phyloP scores from a whole-genome alignment of 805 yeast species.

The Clavispora fructus region DNA sequence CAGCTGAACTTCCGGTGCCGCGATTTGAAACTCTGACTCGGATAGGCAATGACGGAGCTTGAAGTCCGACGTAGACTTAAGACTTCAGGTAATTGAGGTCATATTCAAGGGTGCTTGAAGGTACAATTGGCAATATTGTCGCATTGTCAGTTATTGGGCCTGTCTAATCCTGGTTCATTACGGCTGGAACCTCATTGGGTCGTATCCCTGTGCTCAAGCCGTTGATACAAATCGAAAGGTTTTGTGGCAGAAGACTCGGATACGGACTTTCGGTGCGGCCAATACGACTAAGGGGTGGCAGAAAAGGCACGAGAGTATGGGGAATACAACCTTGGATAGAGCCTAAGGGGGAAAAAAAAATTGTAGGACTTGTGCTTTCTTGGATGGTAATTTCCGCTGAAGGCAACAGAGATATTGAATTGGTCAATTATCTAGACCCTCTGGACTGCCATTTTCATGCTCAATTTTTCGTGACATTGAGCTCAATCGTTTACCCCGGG shows the following conservation, averaged over 20 bases:
- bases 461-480: background rate
- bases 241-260: background rate
- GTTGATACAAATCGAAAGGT: background rate
- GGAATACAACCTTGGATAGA: background rate
- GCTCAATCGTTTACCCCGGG: background rate
- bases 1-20: too few species aligned
- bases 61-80: background rate
- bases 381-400: background rate
- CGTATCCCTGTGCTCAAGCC: background rate
- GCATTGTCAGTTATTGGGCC: background rate
- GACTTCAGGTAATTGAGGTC: background rate
- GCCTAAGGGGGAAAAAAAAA: background rate
- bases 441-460: background rate
- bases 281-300: background rate
- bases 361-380: background rate
- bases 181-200: background rate
- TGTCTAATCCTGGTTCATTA: background rate
- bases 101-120: background rate
- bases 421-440: background rate
- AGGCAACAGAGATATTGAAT: background rate
- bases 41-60: background rate
- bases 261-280: background rate
- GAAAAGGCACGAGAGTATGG: background rate
- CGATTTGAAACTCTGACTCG: too few species aligned
- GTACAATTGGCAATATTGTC: background rate